These are phyloP conservation scores for Heteromeles arbutifolia DNA, from an alignment of 306 rosid species.

Conservation along the genomic window DNA sequence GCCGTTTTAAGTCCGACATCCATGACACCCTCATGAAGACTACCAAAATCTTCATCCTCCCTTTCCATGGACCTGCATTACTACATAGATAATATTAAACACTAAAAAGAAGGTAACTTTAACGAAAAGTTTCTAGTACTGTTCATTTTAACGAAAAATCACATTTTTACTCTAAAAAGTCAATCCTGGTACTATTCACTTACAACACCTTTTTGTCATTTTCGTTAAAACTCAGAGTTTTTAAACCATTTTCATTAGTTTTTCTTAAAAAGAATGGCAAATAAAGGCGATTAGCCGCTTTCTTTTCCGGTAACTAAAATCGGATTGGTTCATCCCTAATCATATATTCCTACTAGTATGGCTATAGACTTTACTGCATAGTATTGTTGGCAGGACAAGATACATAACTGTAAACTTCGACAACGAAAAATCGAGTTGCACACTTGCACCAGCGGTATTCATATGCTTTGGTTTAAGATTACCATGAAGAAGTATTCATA, in stretches of 20 bases:
- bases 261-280: no score
- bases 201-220: no score
- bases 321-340: neutral
- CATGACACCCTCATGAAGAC: conserved; percentile 26
- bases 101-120: no score
- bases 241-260: no score
- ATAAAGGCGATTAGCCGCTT: neutral
- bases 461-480: no score
- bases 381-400: neutral
- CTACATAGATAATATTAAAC: neutral
- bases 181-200: no score
- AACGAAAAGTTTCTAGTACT: no score
- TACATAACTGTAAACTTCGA: neutral
- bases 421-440: neutral
- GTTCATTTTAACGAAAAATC: no score
- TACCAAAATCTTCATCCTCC: conserved; percentile 21
- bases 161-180: no score
- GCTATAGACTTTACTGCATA: neutral
- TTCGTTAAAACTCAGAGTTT: no score
- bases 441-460: neutral
- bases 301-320: neutral
- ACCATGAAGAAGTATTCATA: neutral
- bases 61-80: conserved; percentile 46
- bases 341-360: neutral
- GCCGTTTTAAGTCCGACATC: conserved; percentile 26